These are phyloP conservation scores for Pleurotus salmoneostramineus DNA, from an alignment of 768 basidiomycete species.

Conservation along the genomic window DNA sequence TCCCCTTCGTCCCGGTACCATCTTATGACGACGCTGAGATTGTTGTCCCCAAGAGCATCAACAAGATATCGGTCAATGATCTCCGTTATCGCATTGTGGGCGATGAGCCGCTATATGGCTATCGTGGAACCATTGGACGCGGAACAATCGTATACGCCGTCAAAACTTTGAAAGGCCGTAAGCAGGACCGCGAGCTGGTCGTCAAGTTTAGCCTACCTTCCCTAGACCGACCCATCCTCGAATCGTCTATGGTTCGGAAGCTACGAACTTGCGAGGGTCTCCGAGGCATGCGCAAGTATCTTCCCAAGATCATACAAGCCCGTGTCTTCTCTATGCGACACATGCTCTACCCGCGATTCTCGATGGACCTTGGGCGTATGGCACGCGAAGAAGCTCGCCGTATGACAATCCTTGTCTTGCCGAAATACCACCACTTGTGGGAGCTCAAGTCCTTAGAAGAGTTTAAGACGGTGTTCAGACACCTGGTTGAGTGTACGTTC, in stretches of 20 bases:
- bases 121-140: not conserved
- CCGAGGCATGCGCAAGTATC: not conserved
- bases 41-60: not conserved
- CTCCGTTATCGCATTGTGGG: not conserved
- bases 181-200: not conserved
- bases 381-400: not conserved
- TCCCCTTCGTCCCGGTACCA: not conserved
- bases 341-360: not conserved
- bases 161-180: not conserved
- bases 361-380: not conserved
- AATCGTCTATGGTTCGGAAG: not conserved
- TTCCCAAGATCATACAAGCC: not conserved
- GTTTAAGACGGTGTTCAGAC: not conserved
- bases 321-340: not conserved
- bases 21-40: not conserved
- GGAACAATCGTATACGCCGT: not conserved
- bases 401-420: not conserved
- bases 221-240: not conserved
- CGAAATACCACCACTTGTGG: not conserved
- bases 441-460: not conserved
- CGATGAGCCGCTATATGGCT: not conserved
- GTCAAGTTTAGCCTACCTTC: not conserved
- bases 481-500: not conserved
- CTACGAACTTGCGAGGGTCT: not conserved
- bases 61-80: not conserved